Conservation (phyloP, 129 eudicot species). For the Saussurea involucrata region DNA sequence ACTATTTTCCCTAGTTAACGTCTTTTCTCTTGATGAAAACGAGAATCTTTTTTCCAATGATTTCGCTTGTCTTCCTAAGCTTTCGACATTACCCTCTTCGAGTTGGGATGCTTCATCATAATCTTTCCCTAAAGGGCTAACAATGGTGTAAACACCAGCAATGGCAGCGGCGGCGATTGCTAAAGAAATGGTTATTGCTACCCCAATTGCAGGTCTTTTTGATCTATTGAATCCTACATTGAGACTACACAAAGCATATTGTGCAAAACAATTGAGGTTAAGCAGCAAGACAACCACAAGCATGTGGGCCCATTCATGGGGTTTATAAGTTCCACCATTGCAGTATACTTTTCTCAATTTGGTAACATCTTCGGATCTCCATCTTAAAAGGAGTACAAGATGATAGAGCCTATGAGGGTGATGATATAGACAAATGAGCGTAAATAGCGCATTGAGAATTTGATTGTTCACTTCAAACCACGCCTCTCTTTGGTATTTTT, state of each 20-base stretch:
- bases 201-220: slow-evolving; percentile 76
- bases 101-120: slow-evolving; percentile 80
- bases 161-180: slow-evolving; percentile 90
- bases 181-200: slow-evolving; percentile 65
- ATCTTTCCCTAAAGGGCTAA: slow-evolving; percentile 89
- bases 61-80: slow-evolving; percentile 23
- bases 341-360: slow-evolving; percentile 66
- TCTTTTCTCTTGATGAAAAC: slow-evolving; percentile 49
- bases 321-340: slow-evolving; percentile 82
- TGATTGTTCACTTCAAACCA: slow-evolving; percentile 98
- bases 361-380: slow-evolving; percentile 66
- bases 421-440: slow-evolving; percentile 84
- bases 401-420: slow-evolving; percentile 81
- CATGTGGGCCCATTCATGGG: slow-evolving; percentile 85
- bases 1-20: slow-evolving; percentile 30
- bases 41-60: slow-evolving; percentile 65
- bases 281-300: slow-evolving; percentile 64
- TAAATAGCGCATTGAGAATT: slow-evolving; percentile 84
- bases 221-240: slow-evolving; percentile 78
- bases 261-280: slow-evolving; percentile 87
- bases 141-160: slow-evolving; percentile 74
- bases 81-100: slow-evolving; percentile 24
- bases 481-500: slow-evolving; percentile 67
- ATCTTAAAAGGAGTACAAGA: slow-evolving; percentile 62
- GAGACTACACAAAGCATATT: slow-evolving; percentile 75